A percentile compares a stretch with the other conserved stretches of the same genome.
These are phyloP conservation scores for Fusarium solani-melongenae DNA, from an alignment of 2,329 filamentous ascomycete genomes.

Conservation along the genomic window DNA sequence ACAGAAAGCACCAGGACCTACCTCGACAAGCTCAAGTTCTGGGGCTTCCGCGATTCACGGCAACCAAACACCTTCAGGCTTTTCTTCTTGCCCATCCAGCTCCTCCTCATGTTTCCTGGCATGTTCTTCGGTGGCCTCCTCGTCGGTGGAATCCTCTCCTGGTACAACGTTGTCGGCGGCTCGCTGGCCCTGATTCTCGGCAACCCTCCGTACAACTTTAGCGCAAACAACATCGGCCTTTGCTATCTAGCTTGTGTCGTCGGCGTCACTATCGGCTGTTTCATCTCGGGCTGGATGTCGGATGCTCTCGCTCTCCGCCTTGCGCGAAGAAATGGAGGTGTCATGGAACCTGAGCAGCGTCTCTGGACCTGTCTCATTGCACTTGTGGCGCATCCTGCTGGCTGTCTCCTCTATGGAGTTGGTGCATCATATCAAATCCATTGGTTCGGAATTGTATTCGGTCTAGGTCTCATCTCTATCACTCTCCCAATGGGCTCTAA, in stretches of 20 bases:
- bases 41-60: slow-evolving; percentile 27
- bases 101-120: slow-evolving; percentile 24
- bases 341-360: slow-evolving; percentile 43
- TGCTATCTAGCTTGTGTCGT: slow-evolving; percentile 35
- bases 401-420: slow-evolving; percentile 38
- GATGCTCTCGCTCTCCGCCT: slow-evolving; percentile 33
- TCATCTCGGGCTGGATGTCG: slow-evolving; percentile 36
- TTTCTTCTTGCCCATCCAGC: slow-evolving; percentile 29
- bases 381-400: slow-evolving; percentile 35
- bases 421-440: slow-evolving; percentile 38
- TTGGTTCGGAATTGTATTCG: slow-evolving; percentile 40
- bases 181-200: slow-evolving; percentile 36
- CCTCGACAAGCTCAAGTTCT: slow-evolving; percentile 30
- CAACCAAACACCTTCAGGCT: slow-evolving; percentile 35
- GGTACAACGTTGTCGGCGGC: slow-evolving; percentile 37
- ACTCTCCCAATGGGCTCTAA: slow-evolving; percentile 36
- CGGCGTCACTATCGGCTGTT: slow-evolving; percentile 37
- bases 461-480: slow-evolving; percentile 34
- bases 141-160: slow-evolving; percentile 38
- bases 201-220: slow-evolving; percentile 39
- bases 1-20: slow-evolving; percentile 15
- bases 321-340: slow-evolving; percentile 34
- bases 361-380: slow-evolving; percentile 38
- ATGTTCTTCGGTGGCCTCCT: slow-evolving; percentile 39
- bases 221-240: slow-evolving; percentile 34